Percentiles rank a stretch among this genome's conserved stretches.
Evolutionary conservation across 495 filamentous ascomycete genomes (phyloP).

Genomic region (Aspergillus incahuasiensis): DNA sequence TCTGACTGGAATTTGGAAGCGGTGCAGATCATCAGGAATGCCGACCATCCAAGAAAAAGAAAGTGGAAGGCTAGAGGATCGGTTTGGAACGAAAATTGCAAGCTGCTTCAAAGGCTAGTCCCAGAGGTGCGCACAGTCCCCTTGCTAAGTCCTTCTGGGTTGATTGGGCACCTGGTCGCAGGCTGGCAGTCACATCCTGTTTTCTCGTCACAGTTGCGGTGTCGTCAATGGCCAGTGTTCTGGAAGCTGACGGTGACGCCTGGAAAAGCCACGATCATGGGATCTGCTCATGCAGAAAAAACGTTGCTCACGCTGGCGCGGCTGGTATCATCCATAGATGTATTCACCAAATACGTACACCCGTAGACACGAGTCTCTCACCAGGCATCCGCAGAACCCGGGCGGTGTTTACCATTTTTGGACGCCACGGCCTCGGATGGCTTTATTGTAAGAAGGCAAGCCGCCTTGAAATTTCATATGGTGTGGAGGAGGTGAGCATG

Average conservation of each 20-base stretch:
- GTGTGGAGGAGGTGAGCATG: conserved; percentile 11
- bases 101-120: background rate
- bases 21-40: background rate
- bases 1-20: background rate
- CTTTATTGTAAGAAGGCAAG: background rate
- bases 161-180: conserved; percentile 15
- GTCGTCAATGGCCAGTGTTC: conserved; percentile 11
- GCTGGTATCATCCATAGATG: background rate
- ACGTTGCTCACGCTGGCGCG: background rate
- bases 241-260: conserved; percentile 18
- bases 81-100: conserved; percentile 8
- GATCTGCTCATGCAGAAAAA: background rate
- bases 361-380: background rate
- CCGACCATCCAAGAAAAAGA: background rate
- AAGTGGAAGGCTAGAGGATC: background rate
- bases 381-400: conserved; percentile 3
- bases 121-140: conserved; percentile 18
- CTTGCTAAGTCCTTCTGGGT: background rate
- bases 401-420: conserved; percentile 20
- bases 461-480: conserved; percentile 7
- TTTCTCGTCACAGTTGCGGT: conserved; percentile 9
- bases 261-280: conserved; percentile 1
- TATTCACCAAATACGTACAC: background rate
- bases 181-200: conserved; percentile 2
- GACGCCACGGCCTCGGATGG: conserved; percentile 14